Conservation (phyloP, 2,329 filamentous ascomycete species). For the Aschersonia sp. region DNA sequence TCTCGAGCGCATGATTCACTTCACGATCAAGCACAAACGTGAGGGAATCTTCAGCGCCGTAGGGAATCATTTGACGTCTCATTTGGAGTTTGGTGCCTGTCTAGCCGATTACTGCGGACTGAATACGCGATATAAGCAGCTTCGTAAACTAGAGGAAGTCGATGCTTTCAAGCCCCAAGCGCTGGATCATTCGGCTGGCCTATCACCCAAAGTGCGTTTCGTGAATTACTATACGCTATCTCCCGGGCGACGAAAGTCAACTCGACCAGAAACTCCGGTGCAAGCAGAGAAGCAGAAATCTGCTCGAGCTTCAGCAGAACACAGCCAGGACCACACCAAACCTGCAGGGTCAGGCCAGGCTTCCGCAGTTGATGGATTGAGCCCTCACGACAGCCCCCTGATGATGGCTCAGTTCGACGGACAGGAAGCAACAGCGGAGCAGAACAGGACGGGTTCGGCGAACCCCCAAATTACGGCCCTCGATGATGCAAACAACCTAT, state of each 20-base stretch:
- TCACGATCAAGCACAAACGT: slow-evolving; percentile 63
- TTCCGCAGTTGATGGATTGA: no score
- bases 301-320: neutral
- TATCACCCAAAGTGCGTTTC: slow-evolving; percentile 52
- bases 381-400: no score
- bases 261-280: slow-evolving; percentile 5
- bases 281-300: neutral
- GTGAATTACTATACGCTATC: slow-evolving; percentile 87
- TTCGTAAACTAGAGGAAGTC: slow-evolving; percentile 59
- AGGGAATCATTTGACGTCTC: slow-evolving; percentile 60
- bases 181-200: slow-evolving; percentile 6
- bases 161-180: slow-evolving; percentile 32
- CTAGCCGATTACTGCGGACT: slow-evolving; percentile 64
- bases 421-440: no score
- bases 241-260: slow-evolving; percentile 49
- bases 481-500: no score
- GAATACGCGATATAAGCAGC: slow-evolving; percentile 50
- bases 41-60: slow-evolving; percentile 58
- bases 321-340: neutral
- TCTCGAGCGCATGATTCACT: slow-evolving; percentile 55
- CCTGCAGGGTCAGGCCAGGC: no score
- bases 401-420: no score
- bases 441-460: no score
- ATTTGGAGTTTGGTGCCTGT: slow-evolving; percentile 70
- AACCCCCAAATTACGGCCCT: no score